Percentiles rank a stretch among this genome's conserved stretches.
These are phyloP conservation scores for Fusarium miscanthi DNA, from an alignment of 2,329 filamentous ascomycete genomes.

Conservation along the genomic window DNA sequence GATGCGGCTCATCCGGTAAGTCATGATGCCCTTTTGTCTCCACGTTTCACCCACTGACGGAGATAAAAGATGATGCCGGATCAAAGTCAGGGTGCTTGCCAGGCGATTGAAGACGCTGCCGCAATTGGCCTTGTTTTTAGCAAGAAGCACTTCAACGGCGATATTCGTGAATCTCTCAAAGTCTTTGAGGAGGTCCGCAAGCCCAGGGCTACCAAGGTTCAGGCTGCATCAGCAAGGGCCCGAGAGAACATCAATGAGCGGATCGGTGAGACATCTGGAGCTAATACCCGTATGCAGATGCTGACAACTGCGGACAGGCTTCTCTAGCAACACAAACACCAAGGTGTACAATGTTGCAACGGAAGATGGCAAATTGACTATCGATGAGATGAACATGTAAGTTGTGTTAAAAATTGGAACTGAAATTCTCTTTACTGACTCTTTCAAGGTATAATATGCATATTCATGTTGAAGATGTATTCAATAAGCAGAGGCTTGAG, in stretches of 20 bases:
- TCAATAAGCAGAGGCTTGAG: background rate
- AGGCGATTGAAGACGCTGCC: background rate
- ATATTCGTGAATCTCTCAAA: background rate
- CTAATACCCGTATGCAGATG: accelerated
- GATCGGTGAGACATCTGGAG: background rate
- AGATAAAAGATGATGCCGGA: constrained; percentile 1
- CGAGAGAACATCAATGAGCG: constrained; percentile 4
- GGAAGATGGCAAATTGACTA: background rate
- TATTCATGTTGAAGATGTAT: background rate
- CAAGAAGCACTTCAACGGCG: background rate
- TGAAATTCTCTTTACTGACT: background rate
- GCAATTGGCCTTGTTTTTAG: background rate
- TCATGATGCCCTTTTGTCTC: accelerated
- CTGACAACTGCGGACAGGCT: background rate
- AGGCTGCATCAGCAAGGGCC: background rate
- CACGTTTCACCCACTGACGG: background rate
- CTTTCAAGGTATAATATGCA: background rate
- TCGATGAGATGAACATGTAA: background rate
- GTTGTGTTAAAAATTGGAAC: accelerated
- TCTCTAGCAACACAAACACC: background rate
- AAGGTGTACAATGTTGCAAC: background rate
- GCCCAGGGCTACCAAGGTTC: background rate
- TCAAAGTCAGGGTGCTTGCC: constrained; percentile 1
- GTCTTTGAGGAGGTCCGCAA: background rate
- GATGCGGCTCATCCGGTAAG: constrained; percentile 2